Evolutionary conservation across 306 rosid species (phyloP).

Genomic region (Elaeagnus macrophylla): DNA sequence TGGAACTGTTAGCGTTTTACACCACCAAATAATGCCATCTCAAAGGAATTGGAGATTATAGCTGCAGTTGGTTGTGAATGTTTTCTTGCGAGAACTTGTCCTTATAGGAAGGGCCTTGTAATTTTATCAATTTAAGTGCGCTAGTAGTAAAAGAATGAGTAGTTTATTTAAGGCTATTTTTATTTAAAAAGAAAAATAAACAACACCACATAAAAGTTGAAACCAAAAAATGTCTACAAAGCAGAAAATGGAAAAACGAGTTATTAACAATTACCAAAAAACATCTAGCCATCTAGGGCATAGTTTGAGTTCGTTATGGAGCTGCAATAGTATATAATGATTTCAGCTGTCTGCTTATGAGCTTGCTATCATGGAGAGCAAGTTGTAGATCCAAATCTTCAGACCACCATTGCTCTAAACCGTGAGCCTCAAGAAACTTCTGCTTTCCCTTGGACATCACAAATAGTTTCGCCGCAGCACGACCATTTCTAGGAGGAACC

Average conservation of each 20-base stretch:
- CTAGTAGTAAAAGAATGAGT: no score
- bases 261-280: no score
- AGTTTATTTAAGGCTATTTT: no score
- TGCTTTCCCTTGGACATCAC: conserved; percentile 86
- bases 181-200: no score
- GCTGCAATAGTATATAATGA: conserved; percentile 51
- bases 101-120: no score
- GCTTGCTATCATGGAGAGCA: conserved; percentile 67
- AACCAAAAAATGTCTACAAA: not conserved
- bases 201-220: not conserved
- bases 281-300: not conserved
- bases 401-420: conserved; percentile 96
- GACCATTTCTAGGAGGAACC: conserved; percentile 31
- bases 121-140: no score
- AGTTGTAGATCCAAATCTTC: conserved; percentile 73
- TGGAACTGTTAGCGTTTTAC: no score
- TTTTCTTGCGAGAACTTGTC: no score
- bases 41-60: no score
- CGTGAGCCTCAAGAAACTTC: conserved; percentile 90
- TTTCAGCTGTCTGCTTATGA: conserved; percentile 74
- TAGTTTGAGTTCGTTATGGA: conserved; percentile 26
- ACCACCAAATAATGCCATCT: no score
- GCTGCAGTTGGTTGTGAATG: no score
- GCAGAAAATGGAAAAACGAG: not conserved
- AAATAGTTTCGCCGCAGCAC: conserved; percentile 62